phyloP scores from a whole-genome alignment of 176 grass and related monocot species.

The Saccharum officinarum region DNA sequence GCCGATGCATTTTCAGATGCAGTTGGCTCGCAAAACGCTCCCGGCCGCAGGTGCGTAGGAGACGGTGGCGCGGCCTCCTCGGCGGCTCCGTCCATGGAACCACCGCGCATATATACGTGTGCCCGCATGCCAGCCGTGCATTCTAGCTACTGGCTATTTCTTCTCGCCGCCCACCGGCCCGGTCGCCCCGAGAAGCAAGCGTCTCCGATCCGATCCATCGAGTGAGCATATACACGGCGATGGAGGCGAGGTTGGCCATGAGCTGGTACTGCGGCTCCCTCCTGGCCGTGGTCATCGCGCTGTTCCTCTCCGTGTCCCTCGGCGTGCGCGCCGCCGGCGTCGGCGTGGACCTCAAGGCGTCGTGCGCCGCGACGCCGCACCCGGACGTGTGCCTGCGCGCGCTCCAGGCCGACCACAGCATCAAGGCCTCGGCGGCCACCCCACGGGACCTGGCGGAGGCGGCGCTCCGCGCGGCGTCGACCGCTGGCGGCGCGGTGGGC shows the following conservation, averaged over 20 bases:
- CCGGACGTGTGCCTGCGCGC: slow-evolving; percentile 12
- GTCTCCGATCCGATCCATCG: not conserved
- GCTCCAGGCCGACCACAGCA: not conserved
- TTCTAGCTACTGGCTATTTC: not conserved
- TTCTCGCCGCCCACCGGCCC: not conserved
- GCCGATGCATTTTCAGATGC: not conserved
- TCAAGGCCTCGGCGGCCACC: not conserved
- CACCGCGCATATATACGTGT: not conserved
- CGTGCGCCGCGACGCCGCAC: slow-evolving; percentile 41
- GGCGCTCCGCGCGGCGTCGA: slow-evolving; percentile 2
- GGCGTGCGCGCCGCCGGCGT: not conserved
- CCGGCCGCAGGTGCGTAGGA: not conserved
- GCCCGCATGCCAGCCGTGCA: not conserved
- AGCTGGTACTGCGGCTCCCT: not conserved
- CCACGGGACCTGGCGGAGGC: slow-evolving; percentile 16
- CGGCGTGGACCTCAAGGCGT: not conserved
- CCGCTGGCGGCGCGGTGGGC: not conserved
- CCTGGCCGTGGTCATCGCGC: not conserved
- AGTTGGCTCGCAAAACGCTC: slow-evolving; percentile 26
- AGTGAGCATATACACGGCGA: not conserved
- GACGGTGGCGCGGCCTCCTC: not conserved
- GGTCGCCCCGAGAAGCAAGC: not conserved
- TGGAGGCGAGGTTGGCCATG: not conserved
- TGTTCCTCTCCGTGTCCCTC: not conserved
- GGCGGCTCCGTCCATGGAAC: not conserved